phyloP scores from a whole-genome alignment of 257 asterid species.

The Sherardia arvensis region DNA sequence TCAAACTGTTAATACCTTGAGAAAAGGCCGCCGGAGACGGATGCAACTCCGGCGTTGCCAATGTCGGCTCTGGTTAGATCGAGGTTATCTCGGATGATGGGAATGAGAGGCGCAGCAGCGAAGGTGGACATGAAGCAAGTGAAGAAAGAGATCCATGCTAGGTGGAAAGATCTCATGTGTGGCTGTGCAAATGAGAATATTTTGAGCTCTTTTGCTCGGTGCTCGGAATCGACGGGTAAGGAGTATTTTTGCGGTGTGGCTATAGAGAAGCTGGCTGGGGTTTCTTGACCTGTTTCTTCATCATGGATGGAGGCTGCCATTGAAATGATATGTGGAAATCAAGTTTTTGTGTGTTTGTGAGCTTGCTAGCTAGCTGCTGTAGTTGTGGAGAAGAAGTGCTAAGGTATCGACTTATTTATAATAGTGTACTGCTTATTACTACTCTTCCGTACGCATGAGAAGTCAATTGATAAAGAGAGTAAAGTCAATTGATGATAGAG shows the following conservation, averaged over 20 bases:
- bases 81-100: conserved; percentile 1
- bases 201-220: neutral
- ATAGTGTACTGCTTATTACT: no score
- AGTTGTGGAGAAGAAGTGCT: neutral
- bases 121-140: conserved; percentile 1
- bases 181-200: neutral
- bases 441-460: no score
- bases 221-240: neutral
- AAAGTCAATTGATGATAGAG: no score
- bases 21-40: neutral
- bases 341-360: neutral
- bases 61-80: neutral
- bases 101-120: neutral
- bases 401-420: neutral
- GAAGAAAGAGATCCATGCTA: neutral
- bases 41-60: neutral
- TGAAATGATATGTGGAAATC: neutral
- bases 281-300: neutral
- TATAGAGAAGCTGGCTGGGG: neutral
- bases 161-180: conserved; percentile 2
- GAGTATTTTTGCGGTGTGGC: neutral
- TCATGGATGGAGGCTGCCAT: neutral
- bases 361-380: neutral
- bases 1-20: no score
- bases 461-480: no score